These are phyloP conservation scores for Gnetum montanum DNA, from an alignment of 75 land plant species.

Conservation along the genomic window DNA sequence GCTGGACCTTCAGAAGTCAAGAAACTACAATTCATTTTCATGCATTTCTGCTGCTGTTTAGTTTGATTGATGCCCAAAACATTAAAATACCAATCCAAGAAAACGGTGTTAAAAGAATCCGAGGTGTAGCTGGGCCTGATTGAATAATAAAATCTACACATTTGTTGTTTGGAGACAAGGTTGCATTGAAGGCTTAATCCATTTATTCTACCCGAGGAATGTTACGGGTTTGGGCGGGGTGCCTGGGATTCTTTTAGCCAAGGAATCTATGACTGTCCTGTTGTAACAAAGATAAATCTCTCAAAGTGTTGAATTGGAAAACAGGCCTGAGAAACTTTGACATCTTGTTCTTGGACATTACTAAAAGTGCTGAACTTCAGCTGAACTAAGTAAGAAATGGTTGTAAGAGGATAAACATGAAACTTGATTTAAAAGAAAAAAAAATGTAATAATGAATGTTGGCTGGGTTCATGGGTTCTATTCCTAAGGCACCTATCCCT, in stretches of 20 bases:
- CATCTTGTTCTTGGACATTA: too few species aligned
- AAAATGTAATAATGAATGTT: too few species aligned
- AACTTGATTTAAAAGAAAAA: too few species aligned
- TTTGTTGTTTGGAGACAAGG: not conserved
- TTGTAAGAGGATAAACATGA: too few species aligned
- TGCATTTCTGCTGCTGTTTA: conserved; percentile 10
- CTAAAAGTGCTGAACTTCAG: too few species aligned
- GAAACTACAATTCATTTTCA: conserved; percentile 9
- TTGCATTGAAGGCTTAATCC: not conserved
- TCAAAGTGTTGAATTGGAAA: conserved; percentile 6
- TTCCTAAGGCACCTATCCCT: too few species aligned
- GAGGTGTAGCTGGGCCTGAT: conserved; percentile 16
- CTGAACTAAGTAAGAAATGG: too few species aligned
- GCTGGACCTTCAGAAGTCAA: not conserved
- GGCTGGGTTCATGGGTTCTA: too few species aligned
- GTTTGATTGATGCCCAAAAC: conserved; percentile 17
- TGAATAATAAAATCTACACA: not conserved
- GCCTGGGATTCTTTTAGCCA: conserved; percentile 10
- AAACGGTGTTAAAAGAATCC: conserved; percentile 10
- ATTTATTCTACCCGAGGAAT: not conserved
- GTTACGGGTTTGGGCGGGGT: not conserved
- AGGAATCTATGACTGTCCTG: conserved; percentile 23
- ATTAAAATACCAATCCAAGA: conserved; percentile 6
- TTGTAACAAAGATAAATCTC: conserved; percentile 16
- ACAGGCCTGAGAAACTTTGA: too few species aligned